Evolutionary conservation across 225 moss, liverwort and hornwort species (phyloP), one percentile per base, ranked within the genome.

Genomic region (Anthoceros angustus): DNA sequence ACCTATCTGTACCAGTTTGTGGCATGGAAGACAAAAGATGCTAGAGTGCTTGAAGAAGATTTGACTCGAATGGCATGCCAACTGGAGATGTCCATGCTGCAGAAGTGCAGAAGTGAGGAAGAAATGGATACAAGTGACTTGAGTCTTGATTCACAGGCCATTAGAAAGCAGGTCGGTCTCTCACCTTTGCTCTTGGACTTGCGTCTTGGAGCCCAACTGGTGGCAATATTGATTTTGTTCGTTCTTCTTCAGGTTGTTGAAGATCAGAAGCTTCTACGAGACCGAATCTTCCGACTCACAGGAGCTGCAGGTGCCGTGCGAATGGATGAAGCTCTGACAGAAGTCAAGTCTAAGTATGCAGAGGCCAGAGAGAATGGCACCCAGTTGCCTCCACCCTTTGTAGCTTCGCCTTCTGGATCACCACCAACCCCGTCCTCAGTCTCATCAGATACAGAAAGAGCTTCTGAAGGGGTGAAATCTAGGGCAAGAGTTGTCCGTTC

Each of bases 21-120:
- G 42, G 90, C 86, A 11, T 94, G 93, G 90, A 90, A 94, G 75
- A 83, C 87, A 45, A 90, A 90, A 65, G 93, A 94, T 66, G 93
- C 90, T 5, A 77, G 80, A 49, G 79, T 84, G 55, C 73, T 94
- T 14, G 93, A 90, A 66, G 87, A 84, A 66, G 90, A 90, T 66
- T 80, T 94, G 79, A 84, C 84, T 25, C 79, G 82, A 41, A 90
- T 94, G 90, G 84, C 93, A 6, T 90, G 90, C 63, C 93, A 94
- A 62, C 85, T 93, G 41, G 93, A 94, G 70, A 66, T 90, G 23
- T 94, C 90, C 10, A 90, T 90, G 93, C 75, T 87, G 40, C 90
- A 87, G 42, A 94, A 94, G 77, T 90, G 87, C 62, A 82, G 78
- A 71, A 70, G 79, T 42, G 77, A 73, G 5, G 32, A 43, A 12